Evolutionary conservation across 257 asterid species (phyloP).

Genomic region (Primulina huaijiensis): DNA sequence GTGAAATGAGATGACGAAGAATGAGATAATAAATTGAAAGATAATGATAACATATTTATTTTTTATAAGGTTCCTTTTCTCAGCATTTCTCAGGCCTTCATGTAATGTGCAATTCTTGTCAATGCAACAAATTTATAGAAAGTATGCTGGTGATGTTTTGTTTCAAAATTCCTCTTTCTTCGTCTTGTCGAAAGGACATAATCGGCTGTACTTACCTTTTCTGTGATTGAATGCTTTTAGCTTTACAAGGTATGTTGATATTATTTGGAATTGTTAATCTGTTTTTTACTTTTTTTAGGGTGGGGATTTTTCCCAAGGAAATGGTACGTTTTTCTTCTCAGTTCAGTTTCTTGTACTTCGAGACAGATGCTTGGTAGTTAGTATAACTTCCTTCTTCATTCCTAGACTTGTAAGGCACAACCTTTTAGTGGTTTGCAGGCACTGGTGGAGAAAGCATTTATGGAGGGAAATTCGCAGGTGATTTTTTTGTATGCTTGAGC

Average conservation of each 20-base stretch:
- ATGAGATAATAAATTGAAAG: no score
- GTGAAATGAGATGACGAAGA: no score
- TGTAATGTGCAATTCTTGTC: not conserved
- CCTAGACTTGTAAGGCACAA: slow-evolving; percentile 66
- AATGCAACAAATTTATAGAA: not conserved
- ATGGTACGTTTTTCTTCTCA: slow-evolving; percentile 71
- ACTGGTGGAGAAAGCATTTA: slow-evolving; percentile 99
- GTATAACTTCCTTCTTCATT: slow-evolving; percentile 56
- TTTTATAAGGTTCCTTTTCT: not conserved
- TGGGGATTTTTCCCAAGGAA: slow-evolving; percentile 94
- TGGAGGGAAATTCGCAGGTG: slow-evolving; percentile 96
- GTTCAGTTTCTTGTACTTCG: slow-evolving; percentile 59
- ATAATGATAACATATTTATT: no score
- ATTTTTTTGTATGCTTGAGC: slow-evolving; percentile 18
- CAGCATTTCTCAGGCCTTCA: not conserved
- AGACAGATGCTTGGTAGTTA: slow-evolving; percentile 45
- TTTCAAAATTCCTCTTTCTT: not conserved
- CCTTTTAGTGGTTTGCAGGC: slow-evolving; percentile 96
- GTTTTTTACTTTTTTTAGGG: slow-evolving; percentile 53
- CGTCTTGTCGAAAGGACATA: not conserved
- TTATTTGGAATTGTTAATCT: slow-evolving; percentile 25
- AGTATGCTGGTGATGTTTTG: not conserved
- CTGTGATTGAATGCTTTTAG: not conserved
- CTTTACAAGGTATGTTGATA: slow-evolving; percentile 2
- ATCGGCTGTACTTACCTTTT: not conserved